Percentiles rank a stretch among this genome's conserved stretches.
Conservation (phyloP, 495 filamentous ascomycete species). For the Aspergillus indologenus region DNA sequence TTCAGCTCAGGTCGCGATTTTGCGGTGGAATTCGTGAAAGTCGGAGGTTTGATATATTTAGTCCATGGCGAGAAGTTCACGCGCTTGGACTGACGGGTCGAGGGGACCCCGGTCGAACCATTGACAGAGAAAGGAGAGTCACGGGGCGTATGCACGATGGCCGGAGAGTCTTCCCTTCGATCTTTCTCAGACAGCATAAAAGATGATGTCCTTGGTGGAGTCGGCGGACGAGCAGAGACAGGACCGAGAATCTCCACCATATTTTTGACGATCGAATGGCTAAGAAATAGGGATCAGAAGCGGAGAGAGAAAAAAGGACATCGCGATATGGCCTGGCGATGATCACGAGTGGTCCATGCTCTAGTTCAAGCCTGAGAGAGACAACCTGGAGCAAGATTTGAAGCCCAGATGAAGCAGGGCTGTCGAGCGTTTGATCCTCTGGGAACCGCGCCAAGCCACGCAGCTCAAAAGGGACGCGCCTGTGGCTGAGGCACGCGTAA, state of each 20-base stretch:
- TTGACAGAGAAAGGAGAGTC: slow-evolving; percentile 46
- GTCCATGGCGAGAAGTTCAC: slow-evolving; percentile 74
- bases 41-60: slow-evolving; percentile 63
- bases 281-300: slow-evolving; percentile 16
- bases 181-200: slow-evolving; percentile 31
- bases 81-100: slow-evolving; percentile 56
- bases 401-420: slow-evolving; percentile 13
- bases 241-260: slow-evolving; percentile 53
- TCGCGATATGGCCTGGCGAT: slow-evolving; percentile 27
- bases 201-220: slow-evolving; percentile 59
- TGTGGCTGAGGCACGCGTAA: slow-evolving; percentile 39
- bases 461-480: slow-evolving; percentile 31
- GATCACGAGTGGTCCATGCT: slow-evolving; percentile 19
- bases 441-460: slow-evolving; percentile 23
- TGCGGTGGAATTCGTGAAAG: slow-evolving; percentile 43
- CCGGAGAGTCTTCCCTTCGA: slow-evolving; percentile 30
- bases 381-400: slow-evolving; percentile 11
- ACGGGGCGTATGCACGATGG: slow-evolving; percentile 44
- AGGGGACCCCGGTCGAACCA: slow-evolving; percentile 32
- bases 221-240: slow-evolving; percentile 55
- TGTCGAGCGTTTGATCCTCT: slow-evolving; percentile 9
- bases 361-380: slow-evolving; percentile 6
- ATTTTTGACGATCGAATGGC: slow-evolving; percentile 27
- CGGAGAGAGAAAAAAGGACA: slow-evolving; percentile 26
- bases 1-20: slow-evolving; percentile 44